Evolutionary conservation across 1,139 yeast species (phyloP), one percentile per base, ranked within the genome.

Genomic region (Debaryomyces subglobosus): DNA sequence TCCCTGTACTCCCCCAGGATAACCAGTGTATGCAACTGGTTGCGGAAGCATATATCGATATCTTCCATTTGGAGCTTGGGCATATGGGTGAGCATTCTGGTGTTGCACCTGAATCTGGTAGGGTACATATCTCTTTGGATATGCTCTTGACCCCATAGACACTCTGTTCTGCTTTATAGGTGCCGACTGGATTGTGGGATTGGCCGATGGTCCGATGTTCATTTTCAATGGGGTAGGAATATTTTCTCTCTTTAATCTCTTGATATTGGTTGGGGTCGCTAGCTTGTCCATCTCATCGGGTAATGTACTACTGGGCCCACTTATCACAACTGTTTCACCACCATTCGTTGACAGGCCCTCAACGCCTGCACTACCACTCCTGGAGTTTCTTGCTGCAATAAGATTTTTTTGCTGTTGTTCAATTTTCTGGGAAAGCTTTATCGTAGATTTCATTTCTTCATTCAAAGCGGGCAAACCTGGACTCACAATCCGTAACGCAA

Each of bases 381-480:
- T 48, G 34, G 34, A 40, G 10, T 60, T 64, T 50, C 79, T 65
- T 5, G 77, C 65, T 2, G 80, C 80, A 32, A 80, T 79, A 42
- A 79, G 62, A 42, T 67, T 64, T 38, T 72, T 69, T 56, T 80
- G 84, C 53, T 79, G 82, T 45, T 69, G 71, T 51, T 78, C 77
- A 20, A 80, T 79, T 43, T 68, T 60, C 53, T 74, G 77, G 39
- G 81, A 75, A 13, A 74, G 64, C 49, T 70, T 64, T 44, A 79
- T 69, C 1, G 83, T 78, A 34, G 72, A 59, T 50, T 71, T 71
- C 82, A 79, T 77, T 53, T 77, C 79, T 27, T 69, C 71, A 53
- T 67, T 71, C 33, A 78, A 58, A 12, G 70, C 72, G 3, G 81
- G 78, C 33, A 78, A 60, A 0, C 82, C 82, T n/a, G 84, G 84